Conservation (phyloP, 2,329 filamentous ascomycete species). For the Epichloe amarillans region DNA sequence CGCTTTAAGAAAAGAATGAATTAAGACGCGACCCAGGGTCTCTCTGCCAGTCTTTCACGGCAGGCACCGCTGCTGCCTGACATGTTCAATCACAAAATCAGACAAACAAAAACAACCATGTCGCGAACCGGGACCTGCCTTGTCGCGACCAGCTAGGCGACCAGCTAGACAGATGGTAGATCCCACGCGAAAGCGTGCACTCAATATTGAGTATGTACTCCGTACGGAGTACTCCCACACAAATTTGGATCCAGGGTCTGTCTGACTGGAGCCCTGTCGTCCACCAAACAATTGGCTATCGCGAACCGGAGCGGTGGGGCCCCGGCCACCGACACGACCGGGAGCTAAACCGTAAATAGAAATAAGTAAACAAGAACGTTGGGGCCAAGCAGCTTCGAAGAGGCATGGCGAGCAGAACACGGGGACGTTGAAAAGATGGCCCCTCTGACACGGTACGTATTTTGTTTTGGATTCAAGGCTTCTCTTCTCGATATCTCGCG, state of each 20-base stretch:
- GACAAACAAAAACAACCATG: background rate
- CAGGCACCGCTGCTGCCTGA: too few species aligned
- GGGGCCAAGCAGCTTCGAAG: background rate
- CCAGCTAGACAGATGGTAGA: too few species aligned
- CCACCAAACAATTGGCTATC: slow-evolving; percentile 15
- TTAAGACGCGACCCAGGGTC: background rate
- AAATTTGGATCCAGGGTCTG: background rate
- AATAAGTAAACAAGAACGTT: slow-evolving; percentile 32
- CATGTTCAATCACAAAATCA: too few species aligned
- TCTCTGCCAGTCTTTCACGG: background rate
- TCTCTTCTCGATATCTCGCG: background rate
- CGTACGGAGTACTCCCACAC: background rate
- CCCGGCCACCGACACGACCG: slow-evolving; percentile 9
- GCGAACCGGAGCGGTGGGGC: slow-evolving; percentile 13
- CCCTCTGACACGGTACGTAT: background rate
- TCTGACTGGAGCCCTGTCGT: background rate
- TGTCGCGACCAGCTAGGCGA: background rate
- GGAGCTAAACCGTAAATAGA: slow-evolving; percentile 25
- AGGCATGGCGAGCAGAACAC: background rate
- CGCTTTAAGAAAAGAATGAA: too few species aligned
- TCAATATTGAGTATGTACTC: background rate
- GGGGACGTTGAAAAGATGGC: background rate
- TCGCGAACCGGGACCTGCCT: background rate
- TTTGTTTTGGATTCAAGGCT: background rate
- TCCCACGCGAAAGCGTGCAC: background rate